A percentile compares a stretch with the other conserved stretches of the same genome.
Evolutionary conservation across 2,329 filamentous ascomycete species (phyloP).

Genomic region (Penicillium psychrosexuale): DNA sequence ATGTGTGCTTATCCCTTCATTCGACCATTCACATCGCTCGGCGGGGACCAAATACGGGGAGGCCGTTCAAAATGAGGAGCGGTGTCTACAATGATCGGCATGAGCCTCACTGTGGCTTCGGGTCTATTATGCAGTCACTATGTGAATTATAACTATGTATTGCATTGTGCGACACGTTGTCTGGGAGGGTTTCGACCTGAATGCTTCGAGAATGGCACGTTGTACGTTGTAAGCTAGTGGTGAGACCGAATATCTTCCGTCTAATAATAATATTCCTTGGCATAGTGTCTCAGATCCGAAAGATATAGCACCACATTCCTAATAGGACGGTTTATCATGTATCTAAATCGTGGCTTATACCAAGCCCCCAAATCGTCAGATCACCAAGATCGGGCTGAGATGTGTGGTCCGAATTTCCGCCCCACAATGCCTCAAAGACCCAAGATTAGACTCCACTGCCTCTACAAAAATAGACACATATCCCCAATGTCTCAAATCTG

Average conservation of each 20-base stretch:
- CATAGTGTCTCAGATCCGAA: neutral
- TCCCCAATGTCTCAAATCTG: constrained; percentile 17
- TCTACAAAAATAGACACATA: constrained; percentile 15
- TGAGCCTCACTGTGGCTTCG: constrained; percentile 6
- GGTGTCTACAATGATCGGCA: constrained; percentile 14
- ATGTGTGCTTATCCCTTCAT: constrained; percentile 8
- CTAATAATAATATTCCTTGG: neutral
- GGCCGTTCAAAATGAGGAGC: constrained; percentile 17
- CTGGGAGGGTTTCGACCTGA: neutral
- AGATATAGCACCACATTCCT: neutral
- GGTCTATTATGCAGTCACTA: neutral
- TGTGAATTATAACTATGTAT: neutral
- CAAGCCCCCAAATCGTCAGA: neutral
- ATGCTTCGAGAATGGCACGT: neutral
- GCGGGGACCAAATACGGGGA: neutral
- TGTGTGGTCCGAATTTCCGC: neutral
- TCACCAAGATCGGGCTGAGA: neutral
- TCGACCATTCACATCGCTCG: constrained; percentile 11
- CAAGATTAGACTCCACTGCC: neutral
- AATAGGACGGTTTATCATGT: constrained; percentile 1
- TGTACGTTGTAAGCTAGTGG: neutral
- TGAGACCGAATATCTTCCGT: neutral
- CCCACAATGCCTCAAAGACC: constrained; percentile 15
- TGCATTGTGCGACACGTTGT: neutral
- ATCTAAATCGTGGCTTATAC: neutral